phyloP scores from a whole-genome alignment of 2,329 filamentous ascomycete species.

The Sordariomycetes sp. region DNA sequence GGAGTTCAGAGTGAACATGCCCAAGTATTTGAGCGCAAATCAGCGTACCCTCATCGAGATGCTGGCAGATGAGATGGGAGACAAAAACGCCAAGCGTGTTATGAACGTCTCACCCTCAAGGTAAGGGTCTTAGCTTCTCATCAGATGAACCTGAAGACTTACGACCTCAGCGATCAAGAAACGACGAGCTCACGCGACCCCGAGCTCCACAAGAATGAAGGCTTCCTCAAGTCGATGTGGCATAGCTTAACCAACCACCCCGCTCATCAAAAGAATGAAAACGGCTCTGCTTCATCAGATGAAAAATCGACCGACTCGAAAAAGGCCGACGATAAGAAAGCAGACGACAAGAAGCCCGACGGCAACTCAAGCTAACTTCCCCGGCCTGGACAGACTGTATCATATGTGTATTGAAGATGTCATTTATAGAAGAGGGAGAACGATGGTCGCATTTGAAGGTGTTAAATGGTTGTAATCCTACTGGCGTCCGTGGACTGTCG shows the following conservation, averaged over 20 bases:
- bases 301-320: constrained; percentile 12
- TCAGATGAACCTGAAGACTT: no score
- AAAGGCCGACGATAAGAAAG: constrained; percentile 17
- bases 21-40: constrained; percentile 85
- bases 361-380: constrained; percentile 16
- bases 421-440: constrained; percentile 12
- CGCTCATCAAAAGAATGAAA: constrained; percentile 34
- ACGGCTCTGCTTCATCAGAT: constrained; percentile 13
- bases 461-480: constrained; percentile 22
- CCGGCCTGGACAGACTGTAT: constrained; percentile 8
- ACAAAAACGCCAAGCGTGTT: constrained; percentile 82
- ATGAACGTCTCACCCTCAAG: constrained; percentile 61
- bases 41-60: constrained; percentile 91
- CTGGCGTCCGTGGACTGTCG: constrained; percentile 17
- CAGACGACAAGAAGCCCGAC: constrained; percentile 19
- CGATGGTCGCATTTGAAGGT: constrained; percentile 23
- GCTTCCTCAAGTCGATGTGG: constrained; percentile 90
- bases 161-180: no score
- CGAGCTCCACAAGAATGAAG: constrained; percentile 66
- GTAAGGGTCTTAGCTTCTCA: constrained; percentile 14
- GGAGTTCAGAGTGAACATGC: constrained; percentile 92
- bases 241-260: constrained; percentile 79
- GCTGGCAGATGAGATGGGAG: constrained; percentile 90
- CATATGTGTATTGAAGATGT: constrained; percentile 8
- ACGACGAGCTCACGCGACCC: constrained; percentile 14